Conservation (phyloP, 257 asterid genomes). For the Solanum rostratum region DNA sequence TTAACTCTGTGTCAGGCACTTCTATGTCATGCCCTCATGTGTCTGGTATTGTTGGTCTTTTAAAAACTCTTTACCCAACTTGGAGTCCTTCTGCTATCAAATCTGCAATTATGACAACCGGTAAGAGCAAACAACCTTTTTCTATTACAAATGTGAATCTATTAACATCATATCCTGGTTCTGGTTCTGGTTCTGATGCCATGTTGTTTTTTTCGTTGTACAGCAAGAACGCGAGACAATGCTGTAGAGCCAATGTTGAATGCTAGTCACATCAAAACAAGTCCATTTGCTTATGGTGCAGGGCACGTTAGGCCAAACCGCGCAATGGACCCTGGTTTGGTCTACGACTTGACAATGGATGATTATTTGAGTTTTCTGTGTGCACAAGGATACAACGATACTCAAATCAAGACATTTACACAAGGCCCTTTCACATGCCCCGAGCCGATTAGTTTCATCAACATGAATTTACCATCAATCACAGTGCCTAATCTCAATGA, state of each 20-base stretch:
- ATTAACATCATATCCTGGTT: not conserved
- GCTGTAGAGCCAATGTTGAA: slow-evolving; percentile 35
- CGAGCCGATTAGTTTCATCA: slow-evolving; percentile 14
- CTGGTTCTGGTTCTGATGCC: not conserved
- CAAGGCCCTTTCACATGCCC: slow-evolving; percentile 24
- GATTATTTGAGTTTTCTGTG: slow-evolving; percentile 70
- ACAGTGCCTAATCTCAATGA: slow-evolving; percentile 47
- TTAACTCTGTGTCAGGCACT: slow-evolving; percentile 71
- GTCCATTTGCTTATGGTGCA: slow-evolving; percentile 81
- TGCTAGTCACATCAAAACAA: slow-evolving; percentile 43
- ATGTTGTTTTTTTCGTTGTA: not conserved
- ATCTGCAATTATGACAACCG: slow-evolving; percentile 81
- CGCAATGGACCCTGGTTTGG: slow-evolving; percentile 90
- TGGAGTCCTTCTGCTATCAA: slow-evolving; percentile 97
- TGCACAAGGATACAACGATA: slow-evolving; percentile 44
- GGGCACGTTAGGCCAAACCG: slow-evolving; percentile 86
- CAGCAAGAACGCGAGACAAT: slow-evolving; percentile 71
- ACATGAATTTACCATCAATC: slow-evolving; percentile 60
- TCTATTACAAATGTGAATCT: not conserved
- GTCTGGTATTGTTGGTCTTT: slow-evolving; percentile 77
- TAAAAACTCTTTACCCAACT: slow-evolving; percentile 64
- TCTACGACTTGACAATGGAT: slow-evolving; percentile 37
- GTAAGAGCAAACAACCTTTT: slow-evolving; percentile 10
- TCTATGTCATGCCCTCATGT: slow-evolving; percentile 97
- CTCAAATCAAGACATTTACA: slow-evolving; percentile 26